phyloP scores from a whole-genome alignment of 148 eudicot genomes.

The Chenopodium album region DNA sequence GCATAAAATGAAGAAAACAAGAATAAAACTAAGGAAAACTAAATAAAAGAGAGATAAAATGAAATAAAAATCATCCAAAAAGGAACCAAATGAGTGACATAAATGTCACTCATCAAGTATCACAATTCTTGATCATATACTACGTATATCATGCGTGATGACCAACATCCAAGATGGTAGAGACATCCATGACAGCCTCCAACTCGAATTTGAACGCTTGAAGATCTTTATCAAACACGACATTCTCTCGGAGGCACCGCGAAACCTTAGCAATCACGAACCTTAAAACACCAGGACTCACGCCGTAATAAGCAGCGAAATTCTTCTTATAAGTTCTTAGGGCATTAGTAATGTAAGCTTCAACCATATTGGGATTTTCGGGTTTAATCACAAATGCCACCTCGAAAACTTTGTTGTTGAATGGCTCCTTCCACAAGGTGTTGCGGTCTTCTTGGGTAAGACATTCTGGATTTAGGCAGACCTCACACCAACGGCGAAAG shows the following conservation, averaged over 20 bases:
- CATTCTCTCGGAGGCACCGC: no score
- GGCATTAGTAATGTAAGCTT: neutral
- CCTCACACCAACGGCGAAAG: neutral
- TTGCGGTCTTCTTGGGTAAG: neutral
- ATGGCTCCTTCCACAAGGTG: neutral
- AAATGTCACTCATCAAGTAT: no score
- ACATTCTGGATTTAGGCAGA: neutral
- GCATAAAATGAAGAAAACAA: no score
- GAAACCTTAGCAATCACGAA: neutral
- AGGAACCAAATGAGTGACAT: no score
- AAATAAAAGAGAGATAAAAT: no score
- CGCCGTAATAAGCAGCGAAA: neutral
- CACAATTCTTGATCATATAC: no score
- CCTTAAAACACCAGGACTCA: neutral
- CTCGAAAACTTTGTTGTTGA: neutral
- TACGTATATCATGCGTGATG: neutral
- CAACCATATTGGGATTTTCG: neutral
- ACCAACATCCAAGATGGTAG: neutral
- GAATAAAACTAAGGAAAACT: no score
- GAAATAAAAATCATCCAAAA: no score
- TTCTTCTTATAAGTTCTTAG: neutral
- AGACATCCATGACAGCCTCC: neutral
- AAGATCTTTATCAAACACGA: no score
- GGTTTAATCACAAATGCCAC: neutral
- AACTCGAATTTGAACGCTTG: neutral